Base-by-base conservation (phyloP, 192 early-diverging fungal species). In the Kappamyces sp. region DNA sequence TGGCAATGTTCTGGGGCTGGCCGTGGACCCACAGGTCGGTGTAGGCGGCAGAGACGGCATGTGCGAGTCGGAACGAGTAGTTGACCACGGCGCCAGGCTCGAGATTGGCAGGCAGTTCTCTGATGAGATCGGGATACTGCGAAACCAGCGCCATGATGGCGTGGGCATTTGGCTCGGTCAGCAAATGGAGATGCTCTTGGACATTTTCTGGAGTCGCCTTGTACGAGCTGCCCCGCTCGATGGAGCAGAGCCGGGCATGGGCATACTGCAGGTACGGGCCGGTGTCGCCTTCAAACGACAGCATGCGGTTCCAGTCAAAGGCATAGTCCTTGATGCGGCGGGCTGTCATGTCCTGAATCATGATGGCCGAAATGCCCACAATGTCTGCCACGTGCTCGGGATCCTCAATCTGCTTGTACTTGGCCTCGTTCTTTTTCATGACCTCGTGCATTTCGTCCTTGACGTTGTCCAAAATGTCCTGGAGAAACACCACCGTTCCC, bases 201-300 rank as follows among this genome's bases (percentile, higher is more conserved):
- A 58, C 5, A 31, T 42, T 45, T 9, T 33, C 31, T 2, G 38
- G 5, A 11, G 31, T 58, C n/a, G 47, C 55, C 36, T 34, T 14
- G n/a, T 45, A 34, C n/a, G 45, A 34, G 8, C 70, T 73, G 64
- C 79, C 86, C 64, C 94, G 92, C 75, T 94, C 89, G 46, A 99
- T 87, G 60, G 93, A 95, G 74, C 89, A 91, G 38, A 96, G 75
- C 67, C 96, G 94, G 35, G 96, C 84, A 68, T 99, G 94, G n/a
- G 94, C 88, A 68, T 95, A 99, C 78, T 96, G 94, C 31, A 98
- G 75, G 75, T 98, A 98, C 15, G 96, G 96, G n/a, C 94, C 96
- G 35, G 96, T 99, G 73, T 95, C 91, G 64, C 96, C 96, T 69
- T 98, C 93, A 64, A 95, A 94, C 59, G 84, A 80, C 65, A 94